A percentile compares a stretch with the other conserved stretches of the same genome.
phyloP scores from a whole-genome alignment of 768 basidiomycete genomes.

The Xerocomellus intermedius region DNA sequence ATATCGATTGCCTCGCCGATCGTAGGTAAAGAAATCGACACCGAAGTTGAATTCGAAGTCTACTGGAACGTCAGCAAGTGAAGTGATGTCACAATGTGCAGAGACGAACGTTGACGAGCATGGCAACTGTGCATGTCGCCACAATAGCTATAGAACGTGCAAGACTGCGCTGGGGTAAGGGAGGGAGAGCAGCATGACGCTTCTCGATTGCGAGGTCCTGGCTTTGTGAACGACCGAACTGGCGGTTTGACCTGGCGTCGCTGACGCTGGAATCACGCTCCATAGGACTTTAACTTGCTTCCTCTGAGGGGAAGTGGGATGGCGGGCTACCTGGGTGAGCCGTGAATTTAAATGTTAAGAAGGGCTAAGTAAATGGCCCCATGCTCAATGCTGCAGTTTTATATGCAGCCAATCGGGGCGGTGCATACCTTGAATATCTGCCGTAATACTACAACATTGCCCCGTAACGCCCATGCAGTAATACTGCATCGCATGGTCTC shows the following conservation, averaged over 20 bases:
- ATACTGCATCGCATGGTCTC: background rate
- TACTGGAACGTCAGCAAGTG: conserved; percentile 12
- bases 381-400: conserved; percentile 13
- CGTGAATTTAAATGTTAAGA: too few relatives aligned
- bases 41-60: conserved; percentile 40
- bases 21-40: conserved; percentile 51
- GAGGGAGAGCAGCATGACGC: background rate
- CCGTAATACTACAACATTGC: background rate
- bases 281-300: conserved; percentile 7
- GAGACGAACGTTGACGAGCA: conserved; percentile 36
- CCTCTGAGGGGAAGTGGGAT: background rate
- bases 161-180: conserved; percentile 19
- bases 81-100: background rate
- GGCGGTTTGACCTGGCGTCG: conserved; percentile 13
- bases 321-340: background rate
- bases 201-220: conserved; percentile 12
- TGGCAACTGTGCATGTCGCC: conserved; percentile 39
- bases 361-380: background rate
- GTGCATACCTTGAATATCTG: background rate
- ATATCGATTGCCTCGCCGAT: conserved; percentile 52
- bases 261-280: conserved; percentile 4
- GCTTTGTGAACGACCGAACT: conserved; percentile 9
- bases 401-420: conserved; percentile 13
- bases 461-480: background rate
- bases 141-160: conserved; percentile 32